Evolutionary conservation across 257 asterid species (phyloP).

Genomic region (Rhazya stricta): DNA sequence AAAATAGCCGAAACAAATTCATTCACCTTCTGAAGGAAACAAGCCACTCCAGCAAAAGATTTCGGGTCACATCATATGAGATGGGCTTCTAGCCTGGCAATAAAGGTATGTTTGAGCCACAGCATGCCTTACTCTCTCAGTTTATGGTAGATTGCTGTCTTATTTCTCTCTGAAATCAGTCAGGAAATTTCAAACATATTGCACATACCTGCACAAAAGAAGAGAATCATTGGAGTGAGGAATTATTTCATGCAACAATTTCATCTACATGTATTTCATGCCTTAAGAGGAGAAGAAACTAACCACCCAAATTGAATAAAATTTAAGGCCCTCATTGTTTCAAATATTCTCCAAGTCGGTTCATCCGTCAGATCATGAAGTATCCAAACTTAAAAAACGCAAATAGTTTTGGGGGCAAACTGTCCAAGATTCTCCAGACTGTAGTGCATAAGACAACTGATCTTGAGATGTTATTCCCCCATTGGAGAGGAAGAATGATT

Average conservation of each 20-base stretch:
- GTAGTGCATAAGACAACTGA: too few species aligned
- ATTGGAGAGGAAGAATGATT: too few species aligned
- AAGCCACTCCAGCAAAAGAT: not conserved
- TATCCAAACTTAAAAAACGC: too few species aligned
- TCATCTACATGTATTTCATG: not conserved
- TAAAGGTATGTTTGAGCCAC: too few species aligned
- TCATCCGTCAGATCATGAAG: not conserved
- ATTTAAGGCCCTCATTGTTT: not conserved
- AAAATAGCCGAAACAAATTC: not conserved
- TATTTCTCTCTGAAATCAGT: not conserved
- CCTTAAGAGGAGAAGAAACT: too few species aligned
- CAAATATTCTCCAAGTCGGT: too few species aligned
- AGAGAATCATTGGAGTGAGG: not conserved
- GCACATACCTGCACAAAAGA: too few species aligned
- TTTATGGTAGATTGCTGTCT: not conserved
- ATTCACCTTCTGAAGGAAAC: not conserved
- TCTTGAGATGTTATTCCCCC: too few species aligned
- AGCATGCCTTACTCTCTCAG: not conserved
- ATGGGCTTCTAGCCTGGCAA: not conserved
- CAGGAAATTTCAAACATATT: not conserved
- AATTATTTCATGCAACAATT: not conserved
- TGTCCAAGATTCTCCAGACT: too few species aligned
- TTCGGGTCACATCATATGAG: not conserved
- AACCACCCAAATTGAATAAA: not conserved
- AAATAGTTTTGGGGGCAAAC: too few species aligned